Percentiles rank a stretch among this genome's conserved stretches.
Evolutionary conservation across 1,284 basidiomycete genomes (phyloP).

Genomic region (Ganoderma leucocontextum): DNA sequence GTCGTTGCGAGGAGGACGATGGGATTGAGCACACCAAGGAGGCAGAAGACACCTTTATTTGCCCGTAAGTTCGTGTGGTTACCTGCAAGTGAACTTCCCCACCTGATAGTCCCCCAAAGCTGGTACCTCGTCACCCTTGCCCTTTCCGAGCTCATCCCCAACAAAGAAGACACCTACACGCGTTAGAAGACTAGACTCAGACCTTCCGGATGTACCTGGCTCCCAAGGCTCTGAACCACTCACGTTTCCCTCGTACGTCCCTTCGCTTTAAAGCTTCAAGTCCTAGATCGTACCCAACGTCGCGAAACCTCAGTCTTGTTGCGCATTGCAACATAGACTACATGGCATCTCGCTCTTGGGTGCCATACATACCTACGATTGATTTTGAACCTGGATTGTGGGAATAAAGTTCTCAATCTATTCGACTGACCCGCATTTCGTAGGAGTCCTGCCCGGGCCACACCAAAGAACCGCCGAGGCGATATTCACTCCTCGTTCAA

Average conservation of each 20-base stretch:
- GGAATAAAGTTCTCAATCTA: too few relatives aligned
- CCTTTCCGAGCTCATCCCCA: conserved; percentile 80
- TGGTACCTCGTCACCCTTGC: conserved; percentile 72
- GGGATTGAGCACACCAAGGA: conserved; percentile 62
- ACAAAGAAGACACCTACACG: conserved; percentile 52
- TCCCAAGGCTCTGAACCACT: conserved; percentile 66
- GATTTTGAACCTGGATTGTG: too few relatives aligned
- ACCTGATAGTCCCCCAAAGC: conserved; percentile 40
- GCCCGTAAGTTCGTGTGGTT: conserved; percentile 50
- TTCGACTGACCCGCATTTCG: conserved; percentile 3
- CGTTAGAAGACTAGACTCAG: conserved; percentile 39
- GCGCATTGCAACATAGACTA: too few relatives aligned
- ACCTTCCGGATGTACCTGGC: conserved; percentile 30
- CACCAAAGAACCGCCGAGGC: conserved; percentile 77
- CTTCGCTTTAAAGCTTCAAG: conserved; percentile 10
- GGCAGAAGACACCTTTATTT: conserved; percentile 61
- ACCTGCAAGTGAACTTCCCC: background rate
- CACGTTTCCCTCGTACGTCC: conserved; percentile 65
- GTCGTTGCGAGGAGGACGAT: conserved; percentile 66
- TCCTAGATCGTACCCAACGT: background rate
- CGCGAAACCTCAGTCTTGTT: too few relatives aligned
- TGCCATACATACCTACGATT: too few relatives aligned
- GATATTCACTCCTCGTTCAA: conserved; percentile 85
- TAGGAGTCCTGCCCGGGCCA: conserved; percentile 48
- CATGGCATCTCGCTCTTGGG: too few relatives aligned